Evolutionary conservation across 768 basidiomycete genomes (phyloP).

Genomic region (Leccinum sublutescens): DNA sequence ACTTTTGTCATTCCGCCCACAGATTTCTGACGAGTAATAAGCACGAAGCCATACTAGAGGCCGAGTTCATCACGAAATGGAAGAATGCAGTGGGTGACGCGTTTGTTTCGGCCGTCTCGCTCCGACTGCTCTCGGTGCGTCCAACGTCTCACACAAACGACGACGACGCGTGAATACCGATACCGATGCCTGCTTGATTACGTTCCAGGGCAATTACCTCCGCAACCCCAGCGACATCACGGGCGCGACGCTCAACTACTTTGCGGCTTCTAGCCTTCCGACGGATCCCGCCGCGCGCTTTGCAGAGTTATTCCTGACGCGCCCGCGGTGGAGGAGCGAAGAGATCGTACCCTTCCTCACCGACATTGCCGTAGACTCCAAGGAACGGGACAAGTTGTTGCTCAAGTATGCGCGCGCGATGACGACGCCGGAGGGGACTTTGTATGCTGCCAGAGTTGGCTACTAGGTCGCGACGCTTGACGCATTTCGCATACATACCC

Average conservation of each 20-base stretch:
- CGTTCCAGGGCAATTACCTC: slow-evolving; percentile 66
- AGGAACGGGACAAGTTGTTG: slow-evolving; percentile 85
- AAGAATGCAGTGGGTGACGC: slow-evolving; percentile 72
- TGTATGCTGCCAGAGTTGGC: slow-evolving; percentile 72
- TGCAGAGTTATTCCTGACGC: slow-evolving; percentile 81
- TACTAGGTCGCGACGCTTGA: slow-evolving; percentile 32
- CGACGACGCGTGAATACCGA: no score
- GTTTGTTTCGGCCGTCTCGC: slow-evolving; percentile 59
- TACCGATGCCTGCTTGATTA: background rate
- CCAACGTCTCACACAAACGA: background rate
- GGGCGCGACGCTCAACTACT: slow-evolving; percentile 57
- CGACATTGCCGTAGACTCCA: slow-evolving; percentile 79
- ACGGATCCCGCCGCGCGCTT: slow-evolving; percentile 79
- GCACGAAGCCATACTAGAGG: slow-evolving; percentile 58
- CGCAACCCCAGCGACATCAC: slow-evolving; percentile 37
- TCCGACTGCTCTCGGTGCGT: slow-evolving; percentile 67
- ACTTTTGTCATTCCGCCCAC: no score
- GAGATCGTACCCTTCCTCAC: slow-evolving; percentile 81
- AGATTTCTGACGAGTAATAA: slow-evolving; percentile 23
- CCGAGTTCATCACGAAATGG: slow-evolving; percentile 67
- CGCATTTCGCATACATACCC: background rate
- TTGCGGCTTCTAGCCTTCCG: slow-evolving; percentile 73
- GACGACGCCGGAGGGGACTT: slow-evolving; percentile 63
- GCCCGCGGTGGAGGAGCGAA: slow-evolving; percentile 69
- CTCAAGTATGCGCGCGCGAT: slow-evolving; percentile 82